A percentile compares a stretch with the other conserved stretches of the same genome.
These are phyloP conservation scores for Fremontodendron californicum DNA, from an alignment of 345 rosid species.

Conservation along the genomic window DNA sequence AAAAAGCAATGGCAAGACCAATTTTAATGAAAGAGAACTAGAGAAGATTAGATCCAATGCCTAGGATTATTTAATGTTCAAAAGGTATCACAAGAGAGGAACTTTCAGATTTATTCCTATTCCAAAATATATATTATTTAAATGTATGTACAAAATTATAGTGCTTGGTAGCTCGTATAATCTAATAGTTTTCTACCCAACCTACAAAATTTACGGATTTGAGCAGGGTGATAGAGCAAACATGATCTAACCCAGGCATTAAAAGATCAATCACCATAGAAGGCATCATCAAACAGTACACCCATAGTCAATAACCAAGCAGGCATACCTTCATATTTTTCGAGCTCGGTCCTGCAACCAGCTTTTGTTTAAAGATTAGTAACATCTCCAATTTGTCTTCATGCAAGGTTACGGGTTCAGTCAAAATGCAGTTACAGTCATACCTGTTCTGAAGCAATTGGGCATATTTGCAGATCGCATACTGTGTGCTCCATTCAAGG, in stretches of 20 bases:
- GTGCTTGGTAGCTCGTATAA: conserved; percentile 13
- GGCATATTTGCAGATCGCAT: not conserved
- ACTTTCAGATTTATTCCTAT: conserved; percentile 15
- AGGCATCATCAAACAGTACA: not conserved
- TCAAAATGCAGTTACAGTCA: not conserved
- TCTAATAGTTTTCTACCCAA: conserved; percentile 12
- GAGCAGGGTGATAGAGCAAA: not conserved
- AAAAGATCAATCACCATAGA: not conserved
- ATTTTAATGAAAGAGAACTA: not conserved
- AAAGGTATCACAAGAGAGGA: not conserved
- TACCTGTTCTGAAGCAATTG: not conserved
- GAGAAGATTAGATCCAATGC: not conserved
- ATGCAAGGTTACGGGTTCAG: not conserved
- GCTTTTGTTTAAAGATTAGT: not conserved
- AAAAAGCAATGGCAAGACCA: not conserved
- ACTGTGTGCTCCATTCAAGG: conserved; percentile 14
- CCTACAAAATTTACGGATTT: conserved; percentile 24
- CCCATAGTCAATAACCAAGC: not conserved
- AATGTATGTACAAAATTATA: conserved; percentile 33
- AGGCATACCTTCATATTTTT: not conserved
- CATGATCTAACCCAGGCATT: not conserved
- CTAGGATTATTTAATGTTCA: not conserved
- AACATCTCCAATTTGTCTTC: not conserved
- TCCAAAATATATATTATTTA: conserved; percentile 10
- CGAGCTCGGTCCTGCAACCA: not conserved